Evolutionary conservation across 1,284 basidiomycete species (phyloP), one percentile per base, ranked within the genome.

Genomic region (Singerocomus rubriflavus): DNA sequence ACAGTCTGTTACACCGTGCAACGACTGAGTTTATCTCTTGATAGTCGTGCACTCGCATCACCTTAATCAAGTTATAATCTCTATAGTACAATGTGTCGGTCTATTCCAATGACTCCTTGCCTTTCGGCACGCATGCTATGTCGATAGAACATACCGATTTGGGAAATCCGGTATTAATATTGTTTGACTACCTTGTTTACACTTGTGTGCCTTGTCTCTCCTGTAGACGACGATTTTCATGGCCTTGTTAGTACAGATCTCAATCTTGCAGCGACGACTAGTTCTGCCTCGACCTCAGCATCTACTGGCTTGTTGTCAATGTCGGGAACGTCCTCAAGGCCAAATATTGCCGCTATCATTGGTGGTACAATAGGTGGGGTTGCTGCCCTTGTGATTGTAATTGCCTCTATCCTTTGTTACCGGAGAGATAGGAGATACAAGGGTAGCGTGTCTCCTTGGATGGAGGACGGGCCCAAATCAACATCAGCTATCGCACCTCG

Each of bases 81-180:
- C n/a, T n/a, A n/a, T n/a, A n/a, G n/a, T 59, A 62, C 43, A 59
- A 61, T 21, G 52, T 56, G 4, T 33, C 50, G 0, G 58, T 65
- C 8, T 62, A 48, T 17, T 34, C 41, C 9, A 59, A 59, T 38
- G 21, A 37, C 5, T 37, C 48, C 1, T 7, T 62, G 21, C 11
- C 14, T 5, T 21, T 12, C 7, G 50, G 58, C 1, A 1, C 41
- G 26, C 60, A 65, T 26, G 41, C 2, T 9, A 50, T 62, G 46
- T 4, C 10, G 14, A 33, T 62, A 26, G 12, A 30, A 5, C 51
- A 60, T 0, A 14, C 45, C 8, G 25, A 33, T 16, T 4, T 30
- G 0, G 26, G 6, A 10, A n/a, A 29, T 4, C 1, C n/a, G 0
- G 25, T 46, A 21, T 44, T 58, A 25, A 49, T 58, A 2, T 14